phyloP scores from a whole-genome alignment of 2,329 filamentous ascomycete genomes.

The Periconia macrospinosa region DNA sequence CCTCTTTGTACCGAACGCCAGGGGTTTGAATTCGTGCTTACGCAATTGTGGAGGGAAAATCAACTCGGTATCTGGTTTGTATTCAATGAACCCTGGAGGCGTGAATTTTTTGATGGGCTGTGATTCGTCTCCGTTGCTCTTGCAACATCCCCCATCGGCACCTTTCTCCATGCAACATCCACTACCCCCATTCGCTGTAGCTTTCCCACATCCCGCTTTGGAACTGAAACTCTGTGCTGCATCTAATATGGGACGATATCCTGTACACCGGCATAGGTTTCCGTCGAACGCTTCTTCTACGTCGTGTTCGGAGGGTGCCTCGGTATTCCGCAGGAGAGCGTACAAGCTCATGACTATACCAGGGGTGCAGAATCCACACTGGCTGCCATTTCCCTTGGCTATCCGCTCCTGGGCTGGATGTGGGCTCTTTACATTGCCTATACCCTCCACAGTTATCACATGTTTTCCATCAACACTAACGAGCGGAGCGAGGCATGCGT shows the following conservation, averaged over 20 bases:
- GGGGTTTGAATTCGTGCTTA: slow-evolving; percentile 77
- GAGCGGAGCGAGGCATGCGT: slow-evolving; percentile 90
- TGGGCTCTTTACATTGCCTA: slow-evolving; percentile 82
- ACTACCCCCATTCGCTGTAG: slow-evolving; percentile 59
- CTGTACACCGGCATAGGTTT: slow-evolving; percentile 93
- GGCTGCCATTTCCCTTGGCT: slow-evolving; percentile 86
- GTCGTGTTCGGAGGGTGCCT: slow-evolving; percentile 74
- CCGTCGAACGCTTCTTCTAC: slow-evolving; percentile 97
- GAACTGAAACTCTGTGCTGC: slow-evolving; percentile 86
- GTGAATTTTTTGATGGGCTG: slow-evolving; percentile 67
- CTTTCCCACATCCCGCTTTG: slow-evolving; percentile 58
- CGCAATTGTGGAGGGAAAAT: slow-evolving; percentile 88
- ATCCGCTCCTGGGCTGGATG: slow-evolving; percentile 91
- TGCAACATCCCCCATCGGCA: slow-evolving; percentile 47
- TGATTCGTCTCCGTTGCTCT: slow-evolving; percentile 42
- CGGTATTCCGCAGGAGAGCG: slow-evolving; percentile 83
- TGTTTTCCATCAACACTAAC: slow-evolving; percentile 96
- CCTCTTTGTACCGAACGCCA: slow-evolving; percentile 90
- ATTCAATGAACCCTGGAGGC: slow-evolving; percentile 89
- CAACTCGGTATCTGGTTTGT: slow-evolving; percentile 89
- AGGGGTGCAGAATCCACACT: slow-evolving; percentile 95
- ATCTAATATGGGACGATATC: slow-evolving; percentile 90
- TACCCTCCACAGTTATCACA: slow-evolving; percentile 96
- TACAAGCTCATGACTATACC: slow-evolving; percentile 98
- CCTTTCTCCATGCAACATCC: slow-evolving; percentile 71